Evolutionary conservation across 495 filamentous ascomycete species (phyloP), one percentile per base, ranked within the genome.

Genomic region (Tuber borchii): DNA sequence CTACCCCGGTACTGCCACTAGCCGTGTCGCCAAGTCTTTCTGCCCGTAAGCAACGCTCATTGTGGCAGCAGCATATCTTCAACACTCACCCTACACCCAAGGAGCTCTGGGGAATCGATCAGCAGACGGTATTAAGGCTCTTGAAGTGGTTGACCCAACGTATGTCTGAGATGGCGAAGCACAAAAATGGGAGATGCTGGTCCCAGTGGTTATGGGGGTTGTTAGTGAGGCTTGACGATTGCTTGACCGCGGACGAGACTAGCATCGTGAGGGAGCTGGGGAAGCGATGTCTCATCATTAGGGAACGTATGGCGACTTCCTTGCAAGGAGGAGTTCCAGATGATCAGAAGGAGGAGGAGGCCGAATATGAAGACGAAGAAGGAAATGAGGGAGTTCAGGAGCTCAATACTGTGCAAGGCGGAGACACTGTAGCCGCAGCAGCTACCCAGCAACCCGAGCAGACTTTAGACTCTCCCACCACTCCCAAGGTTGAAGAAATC

Each of bases 191-290:
- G 34, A 34, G 48, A 72, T 22, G 39, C 68, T 85, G 85, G 79
- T 83, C 83, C 0, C 83, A 84, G 78, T 87, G 86, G 72, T 83
- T 82, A 71, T 87, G 86, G 69, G 86, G 84, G 2, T 78, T 86
- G 75, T 84, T 87, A 45, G 81, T 83, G 70, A 85, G 81, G 61
- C 81, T 81, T 34, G 84, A 84, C n/a, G 77, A 82, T n/a, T 80
- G 83, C 72, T 84, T 83, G 76, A 83, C 77, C 42, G 85, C 84
- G 51, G 86, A 85, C 31, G 80, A 84, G 43, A 80, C 78, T 51
- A 77, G 71, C 73, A 83, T 84, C 19, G 81, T 80, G 43, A 79
- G 79, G 34, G 77, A 77, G 73, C 75, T 82, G 20, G 83, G 78
- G 69, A 83, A 81, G 40, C 77, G 61, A 37, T 73, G 72, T 9